Conservation (phyloP, 495 filamentous ascomycete species). For the Patellaria atrata region DNA sequence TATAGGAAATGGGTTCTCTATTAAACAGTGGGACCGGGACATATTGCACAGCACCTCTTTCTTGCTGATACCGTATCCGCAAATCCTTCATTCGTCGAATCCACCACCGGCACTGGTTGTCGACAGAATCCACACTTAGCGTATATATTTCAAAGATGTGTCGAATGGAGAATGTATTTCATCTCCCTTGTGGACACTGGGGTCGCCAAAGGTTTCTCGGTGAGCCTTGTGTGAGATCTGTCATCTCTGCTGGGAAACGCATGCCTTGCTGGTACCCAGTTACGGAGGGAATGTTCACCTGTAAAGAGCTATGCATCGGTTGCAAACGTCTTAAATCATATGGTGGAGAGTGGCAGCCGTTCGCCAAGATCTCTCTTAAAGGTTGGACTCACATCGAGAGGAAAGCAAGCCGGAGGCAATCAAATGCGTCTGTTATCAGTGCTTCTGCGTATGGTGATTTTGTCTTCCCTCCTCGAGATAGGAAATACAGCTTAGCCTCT, state of each 20-base stretch:
- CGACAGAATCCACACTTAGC: too few relatives aligned
- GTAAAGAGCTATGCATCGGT: slow-evolving; percentile 8
- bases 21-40: too few relatives aligned
- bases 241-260: slow-evolving; percentile 10
- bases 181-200: slow-evolving; percentile 15
- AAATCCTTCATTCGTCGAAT: too few relatives aligned
- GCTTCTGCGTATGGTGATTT: too few relatives aligned
- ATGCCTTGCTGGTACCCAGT: slow-evolving; percentile 10
- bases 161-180: slow-evolving; percentile 17
- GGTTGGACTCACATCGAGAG: slow-evolving; percentile 12
- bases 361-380: slow-evolving; percentile 9
- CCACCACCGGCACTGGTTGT: too few relatives aligned
- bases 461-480: too few relatives aligned
- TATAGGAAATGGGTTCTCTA: too few relatives aligned
- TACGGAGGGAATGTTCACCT: slow-evolving; percentile 10
- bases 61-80: too few relatives aligned
- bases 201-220: slow-evolving; percentile 12
- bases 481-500: too few relatives aligned
- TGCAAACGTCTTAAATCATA: slow-evolving; percentile 7
- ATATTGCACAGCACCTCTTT: too few relatives aligned
- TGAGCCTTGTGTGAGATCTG: slow-evolving; percentile 16
- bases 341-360: slow-evolving; percentile 12
- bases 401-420: slow-evolving; percentile 4
- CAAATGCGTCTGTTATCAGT: too few relatives aligned
- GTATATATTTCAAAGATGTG: slow-evolving; percentile 18